Conservation (phyloP, 2,329 filamentous ascomycete genomes). For the Geosmithia morbida region DNA sequence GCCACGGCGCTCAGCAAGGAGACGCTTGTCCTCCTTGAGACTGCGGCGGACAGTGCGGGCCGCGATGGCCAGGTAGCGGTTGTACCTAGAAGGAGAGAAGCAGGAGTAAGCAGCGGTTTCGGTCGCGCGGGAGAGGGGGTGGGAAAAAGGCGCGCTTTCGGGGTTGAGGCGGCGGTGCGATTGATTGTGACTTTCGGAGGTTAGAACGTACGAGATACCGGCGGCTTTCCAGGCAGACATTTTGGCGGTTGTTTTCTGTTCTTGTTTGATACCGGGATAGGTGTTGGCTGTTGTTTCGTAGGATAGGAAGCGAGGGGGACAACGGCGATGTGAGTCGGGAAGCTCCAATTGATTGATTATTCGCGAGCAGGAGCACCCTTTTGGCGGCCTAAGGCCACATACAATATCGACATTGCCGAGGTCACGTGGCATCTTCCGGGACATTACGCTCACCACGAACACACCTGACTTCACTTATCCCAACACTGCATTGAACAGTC, state of each 20-base stretch:
- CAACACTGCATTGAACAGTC: too few species aligned
- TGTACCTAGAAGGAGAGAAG: constrained; percentile 59
- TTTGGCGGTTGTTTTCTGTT: constrained; percentile 32
- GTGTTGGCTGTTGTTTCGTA: constrained; percentile 3
- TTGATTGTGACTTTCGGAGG: constrained; percentile 10
- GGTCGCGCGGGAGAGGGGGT: not conserved
- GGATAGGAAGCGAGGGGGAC: constrained; percentile 1
- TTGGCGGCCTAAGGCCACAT: constrained; percentile 1
- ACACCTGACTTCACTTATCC: too few species aligned
- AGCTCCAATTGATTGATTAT: constrained; percentile 20
- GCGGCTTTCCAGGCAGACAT: constrained; percentile 99
- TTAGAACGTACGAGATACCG: constrained; percentile 69
- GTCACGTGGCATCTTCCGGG: not conserved
- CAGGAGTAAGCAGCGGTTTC: not conserved
- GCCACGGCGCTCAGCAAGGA: constrained; percentile 77
- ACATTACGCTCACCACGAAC: not conserved
- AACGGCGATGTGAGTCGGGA: constrained; percentile 13
- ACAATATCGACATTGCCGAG: not conserved
- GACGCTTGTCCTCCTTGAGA: constrained; percentile 87
- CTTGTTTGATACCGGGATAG: too few species aligned
- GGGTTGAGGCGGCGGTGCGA: not conserved
- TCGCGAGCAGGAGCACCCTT: constrained; percentile 5
- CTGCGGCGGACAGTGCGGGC: constrained; percentile 90
- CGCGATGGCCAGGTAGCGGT: constrained; percentile 96
- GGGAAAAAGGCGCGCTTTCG: not conserved